Base-by-base conservation (phyloP, 78 protist species). In the Dictyostelium capitatum region DNA sequence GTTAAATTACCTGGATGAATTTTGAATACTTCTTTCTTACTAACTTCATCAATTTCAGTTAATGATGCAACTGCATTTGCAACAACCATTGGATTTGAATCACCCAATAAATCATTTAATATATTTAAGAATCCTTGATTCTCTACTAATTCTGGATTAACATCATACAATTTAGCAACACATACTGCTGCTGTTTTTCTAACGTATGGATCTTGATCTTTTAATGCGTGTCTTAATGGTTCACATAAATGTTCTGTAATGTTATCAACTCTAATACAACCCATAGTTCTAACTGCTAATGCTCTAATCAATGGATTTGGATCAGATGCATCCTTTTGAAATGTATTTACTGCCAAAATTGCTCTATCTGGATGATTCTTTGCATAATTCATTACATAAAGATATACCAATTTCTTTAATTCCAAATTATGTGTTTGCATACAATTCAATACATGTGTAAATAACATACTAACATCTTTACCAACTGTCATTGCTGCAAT, bases 401-500 rank as follows among this genome's bases (percentile, higher is more conserved):
- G 96, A 79, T 99, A 99, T 11, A 99, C 99, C 17, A 99, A 97
- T 96, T 99, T 99, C 97, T 99, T 98, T 30, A 99, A 91, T 57
- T 99, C 99, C 37, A 99, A 62, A 87, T 98, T 96, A 48, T 82
- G 82, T 1, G 99, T 98, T 90, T 96, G 97, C 95, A 98, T 97
- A 96, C 98, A 95, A 80, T 97, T 97, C 91, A 98, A 82, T 19
- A 99, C 99, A 19, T 98, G 99, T 32, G 97, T 74, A 70, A 96
- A 97, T 43, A 97, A 81, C 87, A 51, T 64, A 43, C 96, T 82
- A 70, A 99, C 99, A 82, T 99, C 99, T 90, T 98, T 98, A 32
- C 99, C 99, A 32, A 98, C 98, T 3, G 99, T 99, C 99, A 99
- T 99, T 51, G 81, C 97, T 15, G 99, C 99, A 78, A 99, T 99